These are phyloP conservation scores for Glycine latifolia DNA, from an alignment of 306 rosid genomes.

Conservation along the genomic window DNA sequence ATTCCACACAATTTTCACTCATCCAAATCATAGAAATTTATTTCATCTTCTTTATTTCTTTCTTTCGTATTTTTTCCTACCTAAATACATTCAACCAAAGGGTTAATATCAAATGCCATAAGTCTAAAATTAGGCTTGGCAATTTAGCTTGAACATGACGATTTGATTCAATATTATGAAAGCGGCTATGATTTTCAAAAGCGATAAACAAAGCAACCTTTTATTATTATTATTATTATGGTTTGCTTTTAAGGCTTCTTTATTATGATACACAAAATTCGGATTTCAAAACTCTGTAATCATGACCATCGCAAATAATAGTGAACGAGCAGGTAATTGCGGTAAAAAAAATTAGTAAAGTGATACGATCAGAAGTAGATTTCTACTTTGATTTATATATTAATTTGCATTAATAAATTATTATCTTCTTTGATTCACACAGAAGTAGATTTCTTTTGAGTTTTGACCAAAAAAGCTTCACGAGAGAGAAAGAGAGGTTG, in stretches of 20 bases:
- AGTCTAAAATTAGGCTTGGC: neutral
- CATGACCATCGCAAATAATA: neutral
- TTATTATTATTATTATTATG: constrained; percentile 4
- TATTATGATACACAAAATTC: neutral
- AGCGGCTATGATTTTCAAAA: constrained; percentile 31
- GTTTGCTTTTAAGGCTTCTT: constrained; percentile 20
- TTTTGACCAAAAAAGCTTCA: neutral
- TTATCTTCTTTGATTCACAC: neutral
- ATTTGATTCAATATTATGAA: neutral
- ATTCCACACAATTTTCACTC: too few relatives aligned
- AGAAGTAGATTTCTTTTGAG: neutral
- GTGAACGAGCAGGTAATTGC: neutral
- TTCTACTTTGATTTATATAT: neutral
- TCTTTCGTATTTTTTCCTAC: too few relatives aligned
- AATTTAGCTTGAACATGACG: neutral
- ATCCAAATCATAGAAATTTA: too few relatives aligned
- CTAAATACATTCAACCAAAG: neutral
- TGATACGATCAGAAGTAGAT: neutral
- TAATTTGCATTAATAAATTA: neutral
- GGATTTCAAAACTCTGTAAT: constrained; percentile 10
- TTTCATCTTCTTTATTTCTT: too few relatives aligned
- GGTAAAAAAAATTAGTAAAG: neutral
- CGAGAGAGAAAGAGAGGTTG: neutral
- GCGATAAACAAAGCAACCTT: neutral
- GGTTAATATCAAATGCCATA: neutral